These are phyloP conservation scores for Colletotrichum chlorophyti DNA, from an alignment of 2,329 filamentous ascomycete genomes.

Conservation along the genomic window DNA sequence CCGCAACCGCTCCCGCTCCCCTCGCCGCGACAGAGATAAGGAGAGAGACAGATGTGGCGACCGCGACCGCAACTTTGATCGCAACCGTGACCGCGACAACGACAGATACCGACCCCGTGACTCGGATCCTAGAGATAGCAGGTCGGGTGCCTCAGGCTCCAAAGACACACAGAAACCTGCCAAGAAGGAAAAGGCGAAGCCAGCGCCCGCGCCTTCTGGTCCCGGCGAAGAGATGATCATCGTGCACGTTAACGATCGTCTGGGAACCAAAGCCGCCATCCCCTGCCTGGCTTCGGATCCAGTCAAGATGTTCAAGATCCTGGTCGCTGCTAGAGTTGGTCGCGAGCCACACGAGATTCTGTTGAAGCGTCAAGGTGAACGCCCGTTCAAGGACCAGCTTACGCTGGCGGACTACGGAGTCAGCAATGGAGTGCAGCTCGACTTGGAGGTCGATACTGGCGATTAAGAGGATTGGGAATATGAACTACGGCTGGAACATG, in stretches of 20 bases:
- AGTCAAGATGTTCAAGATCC: slow-evolving; percentile 86
- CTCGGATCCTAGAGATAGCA: slow-evolving; percentile 33
- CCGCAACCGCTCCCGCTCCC: slow-evolving; percentile 49
- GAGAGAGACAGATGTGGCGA: slow-evolving; percentile 34
- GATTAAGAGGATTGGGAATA: slow-evolving; percentile 47
- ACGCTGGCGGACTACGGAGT: slow-evolving; percentile 93
- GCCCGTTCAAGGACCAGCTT: slow-evolving; percentile 91
- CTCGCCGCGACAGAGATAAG: slow-evolving; percentile 35
- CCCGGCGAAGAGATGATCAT: slow-evolving; percentile 84
- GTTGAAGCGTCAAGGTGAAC: slow-evolving; percentile 87
- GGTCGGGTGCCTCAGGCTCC: slow-evolving; percentile 34
- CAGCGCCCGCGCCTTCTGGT: slow-evolving; percentile 35
- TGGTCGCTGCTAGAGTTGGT: slow-evolving; percentile 89
- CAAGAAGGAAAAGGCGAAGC: slow-evolving; percentile 41
- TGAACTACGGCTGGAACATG: not conserved
- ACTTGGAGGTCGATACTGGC: slow-evolving; percentile 67
- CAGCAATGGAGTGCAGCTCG: slow-evolving; percentile 81
- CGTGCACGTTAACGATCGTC: slow-evolving; percentile 91
- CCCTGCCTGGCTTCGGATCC: slow-evolving; percentile 87
- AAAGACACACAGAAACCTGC: slow-evolving; percentile 36
- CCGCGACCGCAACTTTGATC: slow-evolving; percentile 45
- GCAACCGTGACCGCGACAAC: slow-evolving; percentile 39
- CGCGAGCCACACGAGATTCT: slow-evolving; percentile 90
- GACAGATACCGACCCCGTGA: slow-evolving; percentile 31
- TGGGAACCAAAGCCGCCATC: slow-evolving; percentile 94